Base-by-base conservation (phyloP, 441 rosid species). In the Dalechampia spathulata region DNA sequence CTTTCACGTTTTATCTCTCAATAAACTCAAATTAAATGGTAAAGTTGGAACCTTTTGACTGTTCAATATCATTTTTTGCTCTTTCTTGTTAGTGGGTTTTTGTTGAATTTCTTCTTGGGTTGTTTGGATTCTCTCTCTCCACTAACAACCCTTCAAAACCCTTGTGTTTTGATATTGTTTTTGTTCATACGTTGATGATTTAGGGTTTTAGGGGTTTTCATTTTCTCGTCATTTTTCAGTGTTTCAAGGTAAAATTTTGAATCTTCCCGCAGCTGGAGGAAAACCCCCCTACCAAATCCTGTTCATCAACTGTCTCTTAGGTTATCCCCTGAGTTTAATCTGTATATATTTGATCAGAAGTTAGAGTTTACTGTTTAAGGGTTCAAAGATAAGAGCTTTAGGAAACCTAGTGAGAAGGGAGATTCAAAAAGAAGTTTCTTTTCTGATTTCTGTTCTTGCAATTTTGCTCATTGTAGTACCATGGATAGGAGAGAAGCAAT, bases 401-500 rank as follows among this genome's bases (percentile, higher is more conserved):
- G n/a, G n/a, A n/a, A 54, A 60, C 37, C 36, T 21, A 53, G 10
- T 13, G 12, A n/a, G n/a, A n/a, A n/a, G n/a, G n/a, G n/a, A n/a
- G n/a, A n/a, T n/a, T n/a, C n/a, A 23, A 55, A 62, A 49, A 49
- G n/a, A n/a, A n/a, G n/a, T n/a, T n/a, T n/a, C n/a, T n/a, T n/a
- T n/a, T n/a, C n/a, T n/a, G n/a, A n/a, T n/a, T n/a, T n/a, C n/a
- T n/a, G n/a, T n/a, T n/a, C 54, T 49, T 71, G 52, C 36, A 49
- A 57, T 43, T 34, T n/a, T n/a, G n/a, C 30, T 69, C 52, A 48
- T 41, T 51, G 85, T 90, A 78, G 76, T 87, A 90, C 94, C 84
- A 94, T 94, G 99, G 99, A 94, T 78, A 92, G 94, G 50, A 83
- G 92, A 84, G 99, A 87, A 79, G 98, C 88, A 52, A 87, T 87